Evolutionary conservation across 768 basidiomycete species (phyloP), one percentile per base, ranked within the genome.

Genomic region (Hemileccinum impolitum): DNA sequence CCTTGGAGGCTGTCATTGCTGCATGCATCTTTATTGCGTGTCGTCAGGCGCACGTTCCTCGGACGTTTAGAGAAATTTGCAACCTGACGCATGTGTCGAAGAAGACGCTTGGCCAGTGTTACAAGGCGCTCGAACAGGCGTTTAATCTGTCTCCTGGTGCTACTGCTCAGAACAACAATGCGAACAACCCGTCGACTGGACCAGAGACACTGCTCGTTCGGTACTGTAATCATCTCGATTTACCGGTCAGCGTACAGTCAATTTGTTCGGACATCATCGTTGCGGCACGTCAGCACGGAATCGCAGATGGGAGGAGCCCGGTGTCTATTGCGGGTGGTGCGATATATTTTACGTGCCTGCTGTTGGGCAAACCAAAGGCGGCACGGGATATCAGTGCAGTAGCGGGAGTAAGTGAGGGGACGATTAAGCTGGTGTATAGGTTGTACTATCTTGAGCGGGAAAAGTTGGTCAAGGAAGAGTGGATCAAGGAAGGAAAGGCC

Each of bases 21-120:
- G 94, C 95, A 1, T 97, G 95, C 70, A 94, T 98, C 63, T 96
- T 98, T 68, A 94, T 97, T 59, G 95, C 94, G 0, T 96, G 94
- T 66, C 80, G 95, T 32, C 90, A 94, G 68, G 94, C 90, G 8
- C 88, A 94, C 58, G 93, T 95, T n/a, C 90, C 91, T 0, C 79
- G 95, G 51, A 95, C 94, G 46, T 97, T 98, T 73, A 84, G 89
- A 61, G 96, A 96, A 73, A 94, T 96, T 41, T 94, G 90, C 71
- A 87, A 90, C 65, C 74, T 94, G 55, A 93, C 93, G 8, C 85
- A 89, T 59, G 95, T 98, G 51, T 86, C 90, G 63, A 98, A 97
- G 75, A 96, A 97, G 75, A 79, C 85, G 31, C 80, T 95, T 25
- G 91, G 90, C n/a, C 90, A 94, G 70, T 95, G 90, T 57, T 91